Conservation (phyloP, 1,284 basidiomycete genomes). For the Ganoderma boninense region DNA sequence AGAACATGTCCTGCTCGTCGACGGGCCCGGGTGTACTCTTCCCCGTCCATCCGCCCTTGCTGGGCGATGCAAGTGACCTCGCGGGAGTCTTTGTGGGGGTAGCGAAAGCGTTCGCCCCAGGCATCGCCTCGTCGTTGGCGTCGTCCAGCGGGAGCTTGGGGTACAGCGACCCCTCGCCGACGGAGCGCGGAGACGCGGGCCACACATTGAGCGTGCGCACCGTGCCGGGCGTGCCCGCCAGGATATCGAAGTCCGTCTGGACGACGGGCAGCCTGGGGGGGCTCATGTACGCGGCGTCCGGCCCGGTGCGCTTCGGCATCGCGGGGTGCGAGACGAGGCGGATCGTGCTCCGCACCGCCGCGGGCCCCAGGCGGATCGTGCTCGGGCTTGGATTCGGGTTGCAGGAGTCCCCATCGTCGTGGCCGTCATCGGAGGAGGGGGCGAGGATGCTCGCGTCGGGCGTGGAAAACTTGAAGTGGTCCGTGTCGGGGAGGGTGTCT, state of each 20-base stretch:
- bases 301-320: conserved; percentile 5
- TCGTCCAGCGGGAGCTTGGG: conserved; percentile 54
- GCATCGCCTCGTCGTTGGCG: conserved; percentile 40
- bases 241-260: conserved; percentile 70
- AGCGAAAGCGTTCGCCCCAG: conserved; percentile 41
- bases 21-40: conserved; percentile 39
- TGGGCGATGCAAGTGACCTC: conserved; percentile 13
- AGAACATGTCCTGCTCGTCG: conserved; percentile 49
- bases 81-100: conserved; percentile 20
- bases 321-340: conserved; percentile 55
- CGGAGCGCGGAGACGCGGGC: conserved; percentile 51
- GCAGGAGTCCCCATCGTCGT: conserved; percentile 17
- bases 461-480: conserved; percentile 59
- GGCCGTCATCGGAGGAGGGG: conserved; percentile 23
- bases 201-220: conserved; percentile 48
- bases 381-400: conserved; percentile 63
- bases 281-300: conserved; percentile 27
- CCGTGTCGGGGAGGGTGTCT: conserved; percentile 49
- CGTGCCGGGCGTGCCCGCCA: conserved; percentile 60
- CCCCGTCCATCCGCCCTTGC: conserved; percentile 22
- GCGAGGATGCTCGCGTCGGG: conserved; percentile 40
- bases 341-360: conserved; percentile 58
- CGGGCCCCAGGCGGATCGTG: conserved; percentile 48
- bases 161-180: conserved; percentile 28
- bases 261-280: conserved; percentile 72